Evolutionary conservation across 2,329 filamentous ascomycete genomes (phyloP), one percentile per base, ranked within the genome.

Genomic region (Paecilomyces sp.): DNA sequence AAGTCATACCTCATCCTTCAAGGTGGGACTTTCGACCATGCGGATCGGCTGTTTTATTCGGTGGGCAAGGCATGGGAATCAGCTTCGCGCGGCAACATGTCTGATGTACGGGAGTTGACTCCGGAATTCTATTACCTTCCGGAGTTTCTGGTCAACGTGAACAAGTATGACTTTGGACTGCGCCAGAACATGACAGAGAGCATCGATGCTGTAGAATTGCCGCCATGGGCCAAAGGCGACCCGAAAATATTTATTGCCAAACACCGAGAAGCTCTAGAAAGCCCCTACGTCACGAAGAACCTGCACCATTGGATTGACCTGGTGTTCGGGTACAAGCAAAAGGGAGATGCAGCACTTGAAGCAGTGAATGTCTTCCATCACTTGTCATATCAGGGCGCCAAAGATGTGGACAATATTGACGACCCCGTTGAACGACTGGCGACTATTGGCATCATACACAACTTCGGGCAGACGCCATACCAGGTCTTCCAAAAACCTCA

Each of bases 71-170:
- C 93, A 1, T 99, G 94, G 94, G 84, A 86, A 54, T 97, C 93
- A 1, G 90, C 93, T 1, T 96, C 94, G 0, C 84, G 84, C 59
- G 89, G 90, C 61, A 97, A 93, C 70, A 95, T 96, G 81, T 91
- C 91, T 0, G 94, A 99, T 74, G 92, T 99, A 2, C 85, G 94
- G 65, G 94, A 99, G 72, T 80, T 99, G 25, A 97, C 92, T 18
- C 94, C 94, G 0, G 94, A 99, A 69, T 99, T 99, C 75, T 99
- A 96, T 78, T 99, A 93, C 67, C 82, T 99, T 1, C 92, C 94
- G 0, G 94, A 97, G 65, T 97, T 99, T 64, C 79, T 99, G 15
- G 88, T 86, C n/a, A 99, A 99, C 68, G 84, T 91, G 64, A 99
- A 99, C 68, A 85, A 86, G 3, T 99, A 96, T 75, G 92, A 97